A percentile compares a stretch with the other conserved stretches of the same genome.
These are phyloP conservation scores for Ramaria rubella DNA, from an alignment of 768 basidiomycete species.

Conservation along the genomic window DNA sequence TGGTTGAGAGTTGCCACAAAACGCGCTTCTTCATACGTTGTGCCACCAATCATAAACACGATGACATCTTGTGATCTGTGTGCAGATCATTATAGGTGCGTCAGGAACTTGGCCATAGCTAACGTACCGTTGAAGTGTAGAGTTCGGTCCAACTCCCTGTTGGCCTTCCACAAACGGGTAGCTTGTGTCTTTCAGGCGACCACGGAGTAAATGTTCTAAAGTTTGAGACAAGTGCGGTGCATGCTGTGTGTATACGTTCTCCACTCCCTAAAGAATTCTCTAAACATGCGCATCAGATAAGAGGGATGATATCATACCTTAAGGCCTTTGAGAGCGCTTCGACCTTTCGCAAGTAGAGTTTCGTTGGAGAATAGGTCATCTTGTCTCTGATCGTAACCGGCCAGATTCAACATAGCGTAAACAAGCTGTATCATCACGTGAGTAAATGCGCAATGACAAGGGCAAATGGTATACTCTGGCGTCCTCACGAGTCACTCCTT, in stretches of 20 bases:
- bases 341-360: slow-evolving; percentile 87
- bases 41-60: slow-evolving; percentile 92
- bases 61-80: slow-evolving; percentile 91
- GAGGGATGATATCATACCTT: slow-evolving; percentile 46
- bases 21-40: slow-evolving; percentile 93
- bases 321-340: slow-evolving; percentile 90
- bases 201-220: slow-evolving; percentile 81
- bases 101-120: not conserved
- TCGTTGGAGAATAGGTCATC: slow-evolving; percentile 96
- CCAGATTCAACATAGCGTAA: slow-evolving; percentile 85
- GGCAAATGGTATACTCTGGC: slow-evolving; percentile 45
- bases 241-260: slow-evolving; percentile 98
- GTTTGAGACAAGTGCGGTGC: slow-evolving; percentile 90
- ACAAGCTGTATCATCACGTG: slow-evolving; percentile 50
- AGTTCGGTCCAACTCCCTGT: slow-evolving; percentile 45
- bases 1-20: slow-evolving; percentile 83
- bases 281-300: not conserved
- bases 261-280: slow-evolving; percentile 64
- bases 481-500: slow-evolving; percentile 73
- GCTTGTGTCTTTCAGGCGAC: slow-evolving; percentile 76
- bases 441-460: not conserved
- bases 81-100: not conserved
- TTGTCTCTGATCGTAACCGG: slow-evolving; percentile 93
- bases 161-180: slow-evolving; percentile 83
- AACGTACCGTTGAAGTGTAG: slow-evolving; percentile 62